A percentile compares a stretch with the other conserved stretches of the same genome.
Evolutionary conservation across 768 basidiomycete genomes (phyloP).

Genomic region (Boletus speciosus): DNA sequence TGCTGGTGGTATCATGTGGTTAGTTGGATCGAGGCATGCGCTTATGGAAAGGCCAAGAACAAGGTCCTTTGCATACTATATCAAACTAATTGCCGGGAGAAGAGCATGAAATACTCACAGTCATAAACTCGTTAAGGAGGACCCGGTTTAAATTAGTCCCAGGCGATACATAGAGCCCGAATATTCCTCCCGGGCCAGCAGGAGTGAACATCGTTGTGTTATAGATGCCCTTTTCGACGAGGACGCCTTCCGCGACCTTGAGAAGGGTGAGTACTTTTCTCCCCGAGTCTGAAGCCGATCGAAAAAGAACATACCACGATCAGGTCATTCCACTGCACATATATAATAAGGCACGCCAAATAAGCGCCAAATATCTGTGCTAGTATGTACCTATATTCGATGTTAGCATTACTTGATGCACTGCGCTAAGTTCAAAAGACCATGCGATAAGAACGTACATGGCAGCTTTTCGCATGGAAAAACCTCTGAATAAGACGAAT

Average conservation of each 20-base stretch:
- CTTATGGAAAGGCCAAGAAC: conserved; percentile 20
- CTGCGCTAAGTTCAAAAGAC: conserved; percentile 1
- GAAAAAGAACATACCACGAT: conserved; percentile 45
- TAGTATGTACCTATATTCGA: conserved; percentile 50
- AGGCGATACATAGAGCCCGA: conserved; percentile 35
- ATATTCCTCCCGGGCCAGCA: conserved; percentile 36
- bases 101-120: conserved; percentile 19
- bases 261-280: background rate
- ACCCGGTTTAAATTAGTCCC: conserved; percentile 29
- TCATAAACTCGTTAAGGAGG: conserved; percentile 40
- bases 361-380: conserved; percentile 66
- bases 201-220: conserved; percentile 34
- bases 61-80: conserved; percentile 8
- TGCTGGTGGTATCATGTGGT: conserved; percentile 51
- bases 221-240: conserved; percentile 28
- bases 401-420: conserved; percentile 10
- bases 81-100: background rate
- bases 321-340: conserved; percentile 56
- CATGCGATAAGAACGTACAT: conserved; percentile 36
- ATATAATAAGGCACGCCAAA: conserved; percentile 56
- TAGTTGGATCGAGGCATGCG: conserved; percentile 46
- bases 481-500: conserved; percentile 49
- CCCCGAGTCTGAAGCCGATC: conserved; percentile 36
- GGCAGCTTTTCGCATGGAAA: conserved; percentile 49
- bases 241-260: conserved; percentile 27